A percentile compares a stretch with the other conserved stretches of the same genome.
phyloP scores from a whole-genome alignment of 2,329 filamentous ascomycete species.

The Pseudocercospora crystallina region DNA sequence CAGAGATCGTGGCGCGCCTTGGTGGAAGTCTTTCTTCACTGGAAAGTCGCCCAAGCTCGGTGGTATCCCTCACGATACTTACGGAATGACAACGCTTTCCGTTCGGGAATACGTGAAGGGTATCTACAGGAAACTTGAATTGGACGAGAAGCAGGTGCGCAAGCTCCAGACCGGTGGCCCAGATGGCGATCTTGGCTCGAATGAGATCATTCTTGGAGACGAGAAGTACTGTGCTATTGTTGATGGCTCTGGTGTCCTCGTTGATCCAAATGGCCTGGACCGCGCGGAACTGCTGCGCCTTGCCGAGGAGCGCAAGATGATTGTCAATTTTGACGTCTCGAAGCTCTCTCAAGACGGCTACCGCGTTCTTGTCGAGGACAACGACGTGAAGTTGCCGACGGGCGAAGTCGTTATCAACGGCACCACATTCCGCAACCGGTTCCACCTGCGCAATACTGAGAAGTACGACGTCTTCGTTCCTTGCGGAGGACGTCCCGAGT shows the following conservation, averaged over 20 bases:
- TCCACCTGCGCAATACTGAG: slow-evolving; percentile 72
- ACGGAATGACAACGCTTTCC: slow-evolving; percentile 97
- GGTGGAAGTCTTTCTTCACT: slow-evolving; percentile 99
- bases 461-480: slow-evolving; percentile 89
- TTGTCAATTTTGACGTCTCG: slow-evolving; percentile 76
- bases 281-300: slow-evolving; percentile 78
- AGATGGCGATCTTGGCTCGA: slow-evolving; percentile 93
- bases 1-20: slow-evolving; percentile 79
- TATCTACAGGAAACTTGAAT: slow-evolving; percentile 92
- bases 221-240: slow-evolving; percentile 95
- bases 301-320: slow-evolving; percentile 85
- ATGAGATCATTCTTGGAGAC: slow-evolving; percentile 93
- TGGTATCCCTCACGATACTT: slow-evolving; percentile 92
- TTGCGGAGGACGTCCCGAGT: slow-evolving; percentile 93
- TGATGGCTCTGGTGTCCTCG: slow-evolving; percentile 93
- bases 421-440: slow-evolving; percentile 95
- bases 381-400: slow-evolving; percentile 78
- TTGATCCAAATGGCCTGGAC: slow-evolving; percentile 87
- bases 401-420: slow-evolving; percentile 89
- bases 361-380: slow-evolving; percentile 88
- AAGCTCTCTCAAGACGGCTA: slow-evolving; percentile 89
- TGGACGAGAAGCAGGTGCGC: slow-evolving; percentile 78
- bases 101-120: slow-evolving; percentile 95
- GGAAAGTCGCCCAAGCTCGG: slow-evolving; percentile 95
- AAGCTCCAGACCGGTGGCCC: slow-evolving; percentile 98